A percentile compares a stretch with the other conserved stretches of the same genome.
Evolutionary conservation across 1,284 basidiomycete genomes (phyloP).

Genomic region (Heterobasidion annosum): DNA sequence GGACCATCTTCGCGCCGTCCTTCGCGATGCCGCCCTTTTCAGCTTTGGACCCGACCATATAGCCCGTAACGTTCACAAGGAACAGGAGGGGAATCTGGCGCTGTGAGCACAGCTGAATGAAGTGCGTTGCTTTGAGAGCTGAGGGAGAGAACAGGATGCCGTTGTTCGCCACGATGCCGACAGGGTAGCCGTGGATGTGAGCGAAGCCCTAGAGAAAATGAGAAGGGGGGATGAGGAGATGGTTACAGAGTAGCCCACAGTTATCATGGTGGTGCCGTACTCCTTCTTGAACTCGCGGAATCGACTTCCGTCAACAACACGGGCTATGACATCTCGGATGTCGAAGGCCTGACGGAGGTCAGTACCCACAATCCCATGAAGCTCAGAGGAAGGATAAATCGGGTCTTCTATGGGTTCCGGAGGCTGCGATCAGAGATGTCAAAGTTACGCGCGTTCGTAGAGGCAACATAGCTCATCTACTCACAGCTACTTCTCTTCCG

Average conservation of each 20-base stretch:
- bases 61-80: conserved; percentile 90
- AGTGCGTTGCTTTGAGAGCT: conserved; percentile 90
- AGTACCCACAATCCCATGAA: conserved; percentile 88
- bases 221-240: not conserved
- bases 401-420: conserved; percentile 58
- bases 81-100: conserved; percentile 85
- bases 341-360: conserved; percentile 86
- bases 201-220: conserved; percentile 65
- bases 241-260: conserved; percentile 38
- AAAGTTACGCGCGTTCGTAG: not conserved
- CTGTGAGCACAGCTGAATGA: conserved; percentile 92
- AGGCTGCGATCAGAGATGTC: conserved; percentile 34
- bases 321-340: conserved; percentile 89
- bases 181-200: conserved; percentile 80
- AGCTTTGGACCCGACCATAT: conserved; percentile 94
- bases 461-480: conserved; percentile 20
- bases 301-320: conserved; percentile 84
- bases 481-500: conserved; percentile 36
- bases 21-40: conserved; percentile 95
- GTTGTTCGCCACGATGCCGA: conserved; percentile 90
- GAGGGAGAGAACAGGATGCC: conserved; percentile 92
- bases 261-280: conserved; percentile 86
- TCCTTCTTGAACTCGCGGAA: conserved; percentile 96
- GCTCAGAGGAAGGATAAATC: conserved; percentile 70
- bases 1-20: conserved; percentile 97